Percentiles rank a stretch among this genome's conserved stretches.
phyloP scores from a whole-genome alignment of 192 early-diverging fungal genomes.

The Cetraspora pellucida region DNA sequence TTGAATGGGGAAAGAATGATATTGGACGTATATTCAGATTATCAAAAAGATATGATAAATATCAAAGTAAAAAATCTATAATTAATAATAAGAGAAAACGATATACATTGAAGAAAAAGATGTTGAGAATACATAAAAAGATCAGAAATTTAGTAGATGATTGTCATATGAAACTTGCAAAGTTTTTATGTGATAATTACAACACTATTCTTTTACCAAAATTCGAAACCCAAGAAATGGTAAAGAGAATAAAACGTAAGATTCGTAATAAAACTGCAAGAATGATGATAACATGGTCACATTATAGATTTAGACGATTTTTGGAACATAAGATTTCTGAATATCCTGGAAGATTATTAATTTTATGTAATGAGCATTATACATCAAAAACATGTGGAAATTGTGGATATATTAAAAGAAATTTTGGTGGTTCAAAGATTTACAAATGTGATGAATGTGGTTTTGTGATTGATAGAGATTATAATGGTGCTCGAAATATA shows the following conservation, averaged over 20 bases:
- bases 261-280: neutral
- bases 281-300: neutral
- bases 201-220: neutral
- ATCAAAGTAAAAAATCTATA: conserved; percentile 9
- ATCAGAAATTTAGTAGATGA: neutral
- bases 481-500: neutral
- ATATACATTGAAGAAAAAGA: neutral
- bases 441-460: neutral
- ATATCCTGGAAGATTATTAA: conserved; percentile 7
- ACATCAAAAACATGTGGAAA: conserved; percentile 1
- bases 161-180: neutral
- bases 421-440: neutral
- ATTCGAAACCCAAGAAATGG: conserved; percentile 1
- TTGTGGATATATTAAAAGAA: neutral
- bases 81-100: neutral
- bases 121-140: neutral
- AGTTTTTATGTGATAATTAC: neutral
- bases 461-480: conserved; percentile 5
- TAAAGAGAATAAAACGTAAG: no score
- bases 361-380: no score
- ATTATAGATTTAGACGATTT: no score
- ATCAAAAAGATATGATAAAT: conserved; percentile 1
- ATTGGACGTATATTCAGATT: no score
- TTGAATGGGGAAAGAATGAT: no score
- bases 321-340: conserved; percentile 5